Base-by-base conservation (phyloP, 805 yeast species). In the Candida lessepsii region DNA sequence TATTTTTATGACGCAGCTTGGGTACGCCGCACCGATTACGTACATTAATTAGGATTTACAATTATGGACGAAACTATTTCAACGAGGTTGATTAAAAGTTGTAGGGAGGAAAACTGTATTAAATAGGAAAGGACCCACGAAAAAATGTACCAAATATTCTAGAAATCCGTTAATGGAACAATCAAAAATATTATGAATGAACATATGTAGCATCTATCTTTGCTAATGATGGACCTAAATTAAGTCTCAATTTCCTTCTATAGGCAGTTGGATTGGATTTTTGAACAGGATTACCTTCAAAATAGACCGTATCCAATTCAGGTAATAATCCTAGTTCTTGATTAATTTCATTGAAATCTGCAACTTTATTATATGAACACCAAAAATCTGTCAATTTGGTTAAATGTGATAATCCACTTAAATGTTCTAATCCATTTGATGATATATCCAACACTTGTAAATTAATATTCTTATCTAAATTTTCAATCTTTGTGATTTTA, bases 271-370 rank as follows among this genome's bases (percentile, higher is more conserved):
- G 79, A 50, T 84, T 83, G 15, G 75, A 58, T 20, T 64, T 50
- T 53, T 93, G 96, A 14, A 93, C 59, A 3, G 98, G 98, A 56
- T 91, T 91, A 7, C 93, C 91, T 63, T 93, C 99, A 48, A 93
- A 80, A 57, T 93, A 93, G 4, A 93, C 96, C 0, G 96, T 88
- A 37, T 88, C 95, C 39, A 93, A 67, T 5, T 75, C 67, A 1
- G 78, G 75, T 37, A 87, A 65, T 28, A 67, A 65, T 10, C 80
- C 78, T 44, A 93, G 71, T 56, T 87, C 81, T 15, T 73, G 59
- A 37, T 78, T 81, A 33, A 93, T 65, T 37, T 87, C 82, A 24
- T 81, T 79, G 60, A 86, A 90, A 29, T 78, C 69, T 24, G 77
- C 74, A 16, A 93, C 60, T 51, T 76, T 61, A 60, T 91, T 93